phyloP scores from a whole-genome alignment of 257 asterid species.

The Lantana camara region DNA sequence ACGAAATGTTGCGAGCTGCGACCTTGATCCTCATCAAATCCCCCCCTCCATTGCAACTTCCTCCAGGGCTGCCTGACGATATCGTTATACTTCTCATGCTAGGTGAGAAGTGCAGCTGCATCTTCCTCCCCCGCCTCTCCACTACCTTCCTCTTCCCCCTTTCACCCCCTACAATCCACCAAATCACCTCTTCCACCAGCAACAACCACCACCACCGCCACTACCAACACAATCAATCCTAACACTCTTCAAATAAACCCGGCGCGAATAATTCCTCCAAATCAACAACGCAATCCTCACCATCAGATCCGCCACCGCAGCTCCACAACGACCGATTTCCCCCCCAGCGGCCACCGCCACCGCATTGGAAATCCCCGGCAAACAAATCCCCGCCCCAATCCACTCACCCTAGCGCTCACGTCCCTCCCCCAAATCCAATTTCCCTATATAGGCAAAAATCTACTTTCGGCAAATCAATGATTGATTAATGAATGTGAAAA shows the following conservation, averaged over 20 bases:
- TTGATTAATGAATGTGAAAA: constrained; percentile 27
- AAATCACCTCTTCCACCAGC: constrained; percentile 38
- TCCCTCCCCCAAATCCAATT: constrained; percentile 26
- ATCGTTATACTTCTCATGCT: constrained; percentile 99
- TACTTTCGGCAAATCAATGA: constrained; percentile 28
- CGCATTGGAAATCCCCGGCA: constrained; percentile 30
- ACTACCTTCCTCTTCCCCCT: constrained; percentile 36
- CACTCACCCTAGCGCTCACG: constrained; percentile 41
- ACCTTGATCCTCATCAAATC: constrained; percentile 98
- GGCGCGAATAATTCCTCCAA: constrained; percentile 35
- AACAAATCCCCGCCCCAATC: constrained; percentile 34
- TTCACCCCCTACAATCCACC: constrained; percentile 34
- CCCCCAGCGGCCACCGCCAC: constrained; percentile 34
- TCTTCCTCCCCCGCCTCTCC: constrained; percentile 69
- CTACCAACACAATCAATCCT: constrained; percentile 25
- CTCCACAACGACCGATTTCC: constrained; percentile 38
- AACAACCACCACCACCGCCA: constrained; percentile 27
- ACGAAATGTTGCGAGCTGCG: constrained; percentile 89
- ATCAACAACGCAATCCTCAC: constrained; percentile 37
- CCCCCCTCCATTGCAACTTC: constrained; percentile 55
- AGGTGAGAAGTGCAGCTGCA: constrained; percentile 99
- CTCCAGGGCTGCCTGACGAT: constrained; percentile 72
- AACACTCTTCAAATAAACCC: constrained; percentile 19
- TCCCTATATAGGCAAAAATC: constrained; percentile 2
- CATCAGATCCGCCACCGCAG: constrained; percentile 54